Conservation (phyloP, 2,329 filamentous ascomycete genomes). For the Aspergillus vadensis region DNA sequence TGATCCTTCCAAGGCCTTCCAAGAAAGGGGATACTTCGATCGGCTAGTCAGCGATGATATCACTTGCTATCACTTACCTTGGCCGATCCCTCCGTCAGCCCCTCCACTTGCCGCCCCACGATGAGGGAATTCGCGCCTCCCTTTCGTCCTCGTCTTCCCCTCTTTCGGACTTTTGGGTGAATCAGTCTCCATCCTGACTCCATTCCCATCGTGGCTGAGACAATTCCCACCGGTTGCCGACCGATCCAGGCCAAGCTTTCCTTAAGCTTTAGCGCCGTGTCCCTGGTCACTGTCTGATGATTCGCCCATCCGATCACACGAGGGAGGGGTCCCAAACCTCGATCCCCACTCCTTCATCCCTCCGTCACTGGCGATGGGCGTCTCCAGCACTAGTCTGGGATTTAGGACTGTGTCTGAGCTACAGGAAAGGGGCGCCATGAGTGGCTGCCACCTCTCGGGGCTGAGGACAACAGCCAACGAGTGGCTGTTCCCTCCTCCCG, state of each 20-base stretch:
- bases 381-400: background rate
- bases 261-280: constrained; percentile 21
- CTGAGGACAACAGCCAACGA: constrained; percentile 9
- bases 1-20: background rate
- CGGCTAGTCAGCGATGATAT: constrained; percentile 2
- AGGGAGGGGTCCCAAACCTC: background rate
- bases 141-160: background rate
- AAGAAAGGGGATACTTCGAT: background rate
- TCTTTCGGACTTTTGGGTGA: background rate
- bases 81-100: background rate
- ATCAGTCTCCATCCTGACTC: background rate
- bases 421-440: background rate
- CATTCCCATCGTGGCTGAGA: constrained; percentile 10
- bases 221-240: constrained; percentile 4
- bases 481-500: constrained; percentile 1
- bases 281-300: constrained; percentile 6
- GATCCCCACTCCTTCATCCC: background rate
- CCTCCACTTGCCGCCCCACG: constrained; percentile 4
- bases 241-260: constrained; percentile 25
- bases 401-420: background rate
- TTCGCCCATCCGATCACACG: constrained; percentile 11
- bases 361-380: background rate
- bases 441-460: constrained; percentile 1
- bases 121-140: constrained; percentile 2
- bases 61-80: background rate